Evolutionary conservation across 331 rosid species (phyloP), one percentile per base, ranked within the genome.

Genomic region (Quercus phellos): DNA sequence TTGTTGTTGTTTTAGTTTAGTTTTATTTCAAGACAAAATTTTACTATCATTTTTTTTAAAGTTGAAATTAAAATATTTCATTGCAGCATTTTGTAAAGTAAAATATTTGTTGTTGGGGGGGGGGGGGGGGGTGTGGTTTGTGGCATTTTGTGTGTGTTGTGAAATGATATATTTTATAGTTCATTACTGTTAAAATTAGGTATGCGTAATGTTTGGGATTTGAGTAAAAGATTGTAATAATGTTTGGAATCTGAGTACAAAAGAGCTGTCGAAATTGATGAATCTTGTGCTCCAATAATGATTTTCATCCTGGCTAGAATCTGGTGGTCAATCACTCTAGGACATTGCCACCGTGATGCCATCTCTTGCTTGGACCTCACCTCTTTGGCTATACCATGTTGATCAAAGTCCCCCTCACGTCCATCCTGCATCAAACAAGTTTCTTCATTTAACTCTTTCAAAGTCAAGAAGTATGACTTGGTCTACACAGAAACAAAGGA

Each of bases 181-280:
- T 69, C 4, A 69, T 3, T 38, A n/a, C 32, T 19, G 19, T 43
- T 10, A 42, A 69, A 42, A 69, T 9, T n/a, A 51, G 29, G 50
- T 21, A 30, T 51, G 26, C 0, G 29, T 58, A 68, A 80, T 75
- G 84, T 80, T 74, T 74, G 80, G 84, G 8, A 74, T 80, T 76
- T 74, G 80, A 68, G 75, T 66, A 74, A 74, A 79, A 66, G 71
- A 66, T 27, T 27, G 19, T 27, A 27, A 27, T 61, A 70, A 50
- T 70, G 74, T 26, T 70, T 50, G 60, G 42, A 70, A 46, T 51
- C 42, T 70, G 60, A 70, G 74, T 70, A 70, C 14, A 70, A 6
- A 42, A 18, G 29, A 29, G 55, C 8, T 66, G 51, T 11, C 2
- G 11, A 69, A 43, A 42, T 69, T 19, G 34, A 42, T 21, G 34